These are phyloP conservation scores for Yarrowia sp. DNA, from an alignment of 805 yeast species.

Conservation along the genomic window DNA sequence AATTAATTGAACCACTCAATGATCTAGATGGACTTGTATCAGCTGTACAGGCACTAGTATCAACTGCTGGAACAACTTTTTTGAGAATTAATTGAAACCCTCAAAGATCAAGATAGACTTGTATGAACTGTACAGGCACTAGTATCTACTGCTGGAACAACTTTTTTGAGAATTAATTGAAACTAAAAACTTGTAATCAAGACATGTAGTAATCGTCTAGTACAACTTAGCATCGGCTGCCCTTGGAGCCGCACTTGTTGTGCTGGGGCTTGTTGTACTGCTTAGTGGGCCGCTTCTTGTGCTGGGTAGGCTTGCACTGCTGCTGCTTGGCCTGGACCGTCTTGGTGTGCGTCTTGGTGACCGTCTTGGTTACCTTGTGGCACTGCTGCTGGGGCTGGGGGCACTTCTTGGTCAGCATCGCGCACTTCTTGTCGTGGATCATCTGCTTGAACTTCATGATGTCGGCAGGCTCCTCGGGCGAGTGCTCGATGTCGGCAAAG, in stretches of 20 bases:
- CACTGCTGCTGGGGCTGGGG: slow-evolving; percentile 23
- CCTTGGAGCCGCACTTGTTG: not conserved
- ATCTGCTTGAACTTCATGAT: slow-evolving; percentile 23
- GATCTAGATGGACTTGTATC: no score
- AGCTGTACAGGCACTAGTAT: no score
- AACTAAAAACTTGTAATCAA: not conserved
- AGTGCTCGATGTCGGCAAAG: slow-evolving; percentile 9
- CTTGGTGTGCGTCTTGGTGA: slow-evolving; percentile 17
- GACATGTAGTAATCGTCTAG: not conserved
- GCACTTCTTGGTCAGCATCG: slow-evolving; percentile 10
- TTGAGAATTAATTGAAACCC: no score
- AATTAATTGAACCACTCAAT: no score
- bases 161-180: slow-evolving; percentile 2
- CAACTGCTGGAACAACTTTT: no score
- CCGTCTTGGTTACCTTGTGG: slow-evolving; percentile 13
- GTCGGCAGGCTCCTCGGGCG: slow-evolving; percentile 14
- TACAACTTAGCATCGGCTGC: not conserved
- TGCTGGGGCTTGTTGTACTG: not conserved
- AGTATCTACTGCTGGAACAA: not conserved
- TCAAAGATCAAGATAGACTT: no score
- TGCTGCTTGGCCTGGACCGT: slow-evolving; percentile 17
- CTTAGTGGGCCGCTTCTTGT: not conserved
- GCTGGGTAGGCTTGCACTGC: slow-evolving; percentile 22
- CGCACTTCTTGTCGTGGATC: slow-evolving; percentile 21
- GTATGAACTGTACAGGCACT: not conserved